A percentile compares a stretch with the other conserved stretches of the same genome.
phyloP scores from a whole-genome alignment of 2,329 filamentous ascomycete species.

The Alternaria consortialis region DNA sequence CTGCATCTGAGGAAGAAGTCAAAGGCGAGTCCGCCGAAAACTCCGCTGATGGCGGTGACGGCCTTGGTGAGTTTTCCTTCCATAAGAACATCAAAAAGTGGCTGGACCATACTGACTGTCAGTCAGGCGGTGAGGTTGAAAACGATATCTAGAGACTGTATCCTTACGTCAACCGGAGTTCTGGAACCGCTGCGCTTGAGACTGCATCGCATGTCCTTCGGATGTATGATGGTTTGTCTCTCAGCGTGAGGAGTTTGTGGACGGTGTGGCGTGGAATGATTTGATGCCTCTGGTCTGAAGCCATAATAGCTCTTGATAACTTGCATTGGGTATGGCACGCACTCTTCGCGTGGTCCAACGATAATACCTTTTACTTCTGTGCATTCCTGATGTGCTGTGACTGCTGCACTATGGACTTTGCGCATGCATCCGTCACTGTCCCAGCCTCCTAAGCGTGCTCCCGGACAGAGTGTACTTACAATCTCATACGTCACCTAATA shows the following conservation, averaged over 20 bases:
- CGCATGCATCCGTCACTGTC: background rate
- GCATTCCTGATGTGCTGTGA: background rate
- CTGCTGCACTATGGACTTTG: background rate
- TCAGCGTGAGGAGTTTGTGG: background rate
- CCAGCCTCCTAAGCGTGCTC: background rate
- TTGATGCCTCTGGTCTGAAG: background rate
- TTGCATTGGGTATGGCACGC: background rate
- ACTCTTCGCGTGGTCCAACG: background rate
- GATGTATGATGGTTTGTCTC: background rate
- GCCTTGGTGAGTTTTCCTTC: constrained; percentile 26
- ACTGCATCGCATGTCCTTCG: background rate
- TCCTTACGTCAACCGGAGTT: background rate
- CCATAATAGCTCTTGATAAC: background rate
- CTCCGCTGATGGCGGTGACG: constrained; percentile 27
- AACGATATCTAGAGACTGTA: constrained; percentile 9
- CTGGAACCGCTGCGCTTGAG: background rate
- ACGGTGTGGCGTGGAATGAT: background rate
- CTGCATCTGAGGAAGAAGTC: constrained; percentile 11
- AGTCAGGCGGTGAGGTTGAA: constrained; percentile 8
- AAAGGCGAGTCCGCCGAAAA: constrained; percentile 3
- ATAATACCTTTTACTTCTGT: background rate
- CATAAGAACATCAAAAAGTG: constrained; percentile 16
- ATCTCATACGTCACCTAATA: background rate
- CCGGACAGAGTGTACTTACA: background rate
- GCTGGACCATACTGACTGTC: constrained; percentile 23